Evolutionary conservation across 495 filamentous ascomycete genomes (phyloP).

Genomic region (Echria macrotheca): DNA sequence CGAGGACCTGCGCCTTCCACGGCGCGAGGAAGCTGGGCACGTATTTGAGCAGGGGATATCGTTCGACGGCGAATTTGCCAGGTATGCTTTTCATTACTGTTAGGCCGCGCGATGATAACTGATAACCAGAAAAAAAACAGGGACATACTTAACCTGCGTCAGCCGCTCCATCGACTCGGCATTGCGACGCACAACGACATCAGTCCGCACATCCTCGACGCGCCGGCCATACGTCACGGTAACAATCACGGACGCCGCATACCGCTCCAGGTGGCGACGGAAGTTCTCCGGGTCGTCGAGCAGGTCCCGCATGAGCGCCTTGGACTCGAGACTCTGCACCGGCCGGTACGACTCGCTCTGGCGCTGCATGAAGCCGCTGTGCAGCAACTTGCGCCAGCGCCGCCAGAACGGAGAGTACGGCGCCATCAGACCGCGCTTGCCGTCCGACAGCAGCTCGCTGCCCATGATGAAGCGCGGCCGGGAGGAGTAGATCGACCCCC

Average conservation of each 20-base stretch:
- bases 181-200: slow-evolving; percentile 47
- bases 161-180: slow-evolving; percentile 52
- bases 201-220: slow-evolving; percentile 48
- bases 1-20: slow-evolving; percentile 51
- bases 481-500: slow-evolving; percentile 47
- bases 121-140: neutral
- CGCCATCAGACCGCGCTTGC: slow-evolving; percentile 45
- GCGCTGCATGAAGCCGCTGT: slow-evolving; percentile 50
- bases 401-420: slow-evolving; percentile 49
- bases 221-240: slow-evolving; percentile 55
- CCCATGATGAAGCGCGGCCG: slow-evolving; percentile 46
- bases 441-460: slow-evolving; percentile 46
- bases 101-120: neutral
- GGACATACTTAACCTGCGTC: slow-evolving; percentile 46
- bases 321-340: slow-evolving; percentile 51
- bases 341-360: slow-evolving; percentile 50
- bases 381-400: slow-evolving; percentile 50
- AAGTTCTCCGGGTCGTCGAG: slow-evolving; percentile 27
- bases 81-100: slow-evolving; percentile 36
- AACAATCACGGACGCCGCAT: slow-evolving; percentile 54
- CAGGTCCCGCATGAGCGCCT: slow-evolving; percentile 44
- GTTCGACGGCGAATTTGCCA: slow-evolving; percentile 53
- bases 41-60: slow-evolving; percentile 50
- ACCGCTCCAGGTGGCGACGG: slow-evolving; percentile 43
- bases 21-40: slow-evolving; percentile 50